Evolutionary conservation across 495 filamentous ascomycete species (phyloP).

Genomic region (Aspergillus hancockii): DNA sequence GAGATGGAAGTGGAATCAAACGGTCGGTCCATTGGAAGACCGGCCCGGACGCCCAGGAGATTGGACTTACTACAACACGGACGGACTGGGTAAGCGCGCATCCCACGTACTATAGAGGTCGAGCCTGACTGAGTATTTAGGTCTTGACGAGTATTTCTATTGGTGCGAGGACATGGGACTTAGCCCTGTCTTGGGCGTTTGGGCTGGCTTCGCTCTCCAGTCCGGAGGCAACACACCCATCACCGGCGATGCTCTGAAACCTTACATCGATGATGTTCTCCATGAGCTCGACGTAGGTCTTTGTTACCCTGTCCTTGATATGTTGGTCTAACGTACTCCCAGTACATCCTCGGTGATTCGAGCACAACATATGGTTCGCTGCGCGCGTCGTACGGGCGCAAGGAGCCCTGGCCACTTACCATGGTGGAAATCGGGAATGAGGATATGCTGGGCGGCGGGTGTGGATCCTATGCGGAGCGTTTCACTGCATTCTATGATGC

Average conservation of each 20-base stretch:
- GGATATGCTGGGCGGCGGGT: conserved; percentile 54
- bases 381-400: conserved; percentile 57
- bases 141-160: conserved; percentile 56
- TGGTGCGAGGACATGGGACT: conserved; percentile 61
- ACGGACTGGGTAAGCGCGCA: conserved; percentile 50
- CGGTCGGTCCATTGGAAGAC: conserved; percentile 59
- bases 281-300: conserved; percentile 55
- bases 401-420: conserved; percentile 56
- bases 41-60: conserved; percentile 56
- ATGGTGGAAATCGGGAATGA: conserved; percentile 71
- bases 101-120: background rate
- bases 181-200: conserved; percentile 56
- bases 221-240: conserved; percentile 30
- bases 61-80: conserved; percentile 59
- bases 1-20: conserved; percentile 66
- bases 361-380: conserved; percentile 58
- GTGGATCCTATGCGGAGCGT: conserved; percentile 58
- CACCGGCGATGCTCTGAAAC: conserved; percentile 27
- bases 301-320: background rate
- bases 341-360: conserved; percentile 56
- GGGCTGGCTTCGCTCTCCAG: conserved; percentile 56
- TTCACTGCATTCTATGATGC: conserved; percentile 58
- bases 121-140: conserved; percentile 6
- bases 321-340: background rate
- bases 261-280: conserved; percentile 53